Evolutionary conservation across 495 filamentous ascomycete species (phyloP).

Genomic region (Xylaria acuta): DNA sequence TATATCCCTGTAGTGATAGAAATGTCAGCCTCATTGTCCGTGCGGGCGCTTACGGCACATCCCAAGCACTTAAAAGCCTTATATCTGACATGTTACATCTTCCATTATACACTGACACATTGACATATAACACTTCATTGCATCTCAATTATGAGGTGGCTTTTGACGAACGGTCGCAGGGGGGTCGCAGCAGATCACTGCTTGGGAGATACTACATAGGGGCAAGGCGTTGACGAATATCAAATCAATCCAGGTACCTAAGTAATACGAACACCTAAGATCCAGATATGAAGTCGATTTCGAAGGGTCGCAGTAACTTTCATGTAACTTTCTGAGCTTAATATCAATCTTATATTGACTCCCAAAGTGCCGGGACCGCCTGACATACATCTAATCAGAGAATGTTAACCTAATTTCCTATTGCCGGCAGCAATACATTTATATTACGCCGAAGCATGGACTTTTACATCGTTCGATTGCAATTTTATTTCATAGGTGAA

Average conservation of each 20-base stretch:
- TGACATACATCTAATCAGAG: neutral
- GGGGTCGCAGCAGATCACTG: neutral
- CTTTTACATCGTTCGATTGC: neutral
- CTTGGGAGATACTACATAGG: neutral
- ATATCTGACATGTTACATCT: neutral
- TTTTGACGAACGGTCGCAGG: neutral
- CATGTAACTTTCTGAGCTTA: neutral
- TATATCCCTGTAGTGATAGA: neutral
- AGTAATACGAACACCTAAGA: neutral
- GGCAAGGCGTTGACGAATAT: neutral
- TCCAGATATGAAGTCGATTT: neutral
- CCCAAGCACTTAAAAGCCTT: neutral
- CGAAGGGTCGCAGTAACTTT: neutral
- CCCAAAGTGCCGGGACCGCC: neutral
- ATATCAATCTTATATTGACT: conserved; percentile 3
- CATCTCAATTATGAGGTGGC: neutral
- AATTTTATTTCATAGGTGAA: neutral
- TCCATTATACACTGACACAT: neutral
- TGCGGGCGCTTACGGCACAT: neutral
- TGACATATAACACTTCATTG: neutral
- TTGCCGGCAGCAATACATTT: neutral
- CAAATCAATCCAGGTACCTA: neutral
- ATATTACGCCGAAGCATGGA: neutral
- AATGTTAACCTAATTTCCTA: too few relatives aligned
- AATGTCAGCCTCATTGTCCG: neutral